phyloP scores from a whole-genome alignment of 2,329 filamentous ascomycete genomes.

The Claviceps spartinae region DNA sequence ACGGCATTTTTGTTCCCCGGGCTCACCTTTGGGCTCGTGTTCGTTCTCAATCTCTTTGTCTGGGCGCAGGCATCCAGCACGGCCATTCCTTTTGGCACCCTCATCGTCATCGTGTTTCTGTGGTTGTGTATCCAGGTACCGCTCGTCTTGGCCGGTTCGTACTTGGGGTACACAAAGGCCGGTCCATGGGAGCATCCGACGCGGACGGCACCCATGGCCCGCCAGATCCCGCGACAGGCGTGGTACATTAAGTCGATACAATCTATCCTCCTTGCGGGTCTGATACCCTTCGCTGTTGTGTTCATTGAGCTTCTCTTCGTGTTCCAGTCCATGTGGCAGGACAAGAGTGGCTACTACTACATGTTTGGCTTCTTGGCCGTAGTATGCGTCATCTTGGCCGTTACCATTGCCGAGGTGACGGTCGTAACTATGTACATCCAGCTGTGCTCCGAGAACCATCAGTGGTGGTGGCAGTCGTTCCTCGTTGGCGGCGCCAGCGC shows the following conservation, averaged over 20 bases:
- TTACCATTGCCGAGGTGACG: slow-evolving; percentile 72
- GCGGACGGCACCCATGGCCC: slow-evolving; percentile 56
- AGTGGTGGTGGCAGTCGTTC: slow-evolving; percentile 91
- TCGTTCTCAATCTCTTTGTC: slow-evolving; percentile 76
- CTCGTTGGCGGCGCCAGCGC: slow-evolving; percentile 62
- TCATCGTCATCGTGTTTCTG: slow-evolving; percentile 57
- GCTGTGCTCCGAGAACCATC: slow-evolving; percentile 73
- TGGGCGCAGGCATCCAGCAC: slow-evolving; percentile 85
- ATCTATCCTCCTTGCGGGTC: slow-evolving; percentile 55
- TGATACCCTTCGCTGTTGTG: slow-evolving; percentile 75
- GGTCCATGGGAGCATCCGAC: slow-evolving; percentile 70
- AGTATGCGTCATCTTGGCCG: slow-evolving; percentile 55
- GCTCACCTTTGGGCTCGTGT: slow-evolving; percentile 58
- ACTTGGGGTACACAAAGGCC: slow-evolving; percentile 57
- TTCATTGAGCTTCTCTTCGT: slow-evolving; percentile 81
- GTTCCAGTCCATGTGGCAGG: slow-evolving; percentile 78
- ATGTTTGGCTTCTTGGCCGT: slow-evolving; percentile 76
- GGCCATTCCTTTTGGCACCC: slow-evolving; percentile 69
- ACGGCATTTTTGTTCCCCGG: slow-evolving; percentile 72
- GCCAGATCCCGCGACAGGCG: slow-evolving; percentile 59
- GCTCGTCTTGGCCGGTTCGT: slow-evolving; percentile 68
- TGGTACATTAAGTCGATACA: slow-evolving; percentile 60
- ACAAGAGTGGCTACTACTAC: slow-evolving; percentile 87
- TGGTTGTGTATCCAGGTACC: slow-evolving; percentile 82
- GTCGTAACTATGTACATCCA: slow-evolving; percentile 73